phyloP scores from a whole-genome alignment of 306 rosid species.

The Cucumis melo region DNA sequence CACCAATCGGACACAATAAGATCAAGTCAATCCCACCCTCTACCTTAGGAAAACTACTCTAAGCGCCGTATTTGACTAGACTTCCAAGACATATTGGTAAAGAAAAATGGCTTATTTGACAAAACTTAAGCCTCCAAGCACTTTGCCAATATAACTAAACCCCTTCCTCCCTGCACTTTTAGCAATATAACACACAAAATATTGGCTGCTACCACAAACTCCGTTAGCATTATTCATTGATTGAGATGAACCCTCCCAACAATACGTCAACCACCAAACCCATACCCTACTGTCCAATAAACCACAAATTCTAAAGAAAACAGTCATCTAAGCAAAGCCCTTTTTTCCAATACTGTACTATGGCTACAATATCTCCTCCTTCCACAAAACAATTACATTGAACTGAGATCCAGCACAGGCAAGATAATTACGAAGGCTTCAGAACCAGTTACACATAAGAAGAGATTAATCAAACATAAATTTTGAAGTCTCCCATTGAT shows the following conservation, averaged over 20 bases:
- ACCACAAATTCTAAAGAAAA: background rate
- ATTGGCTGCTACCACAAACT: background rate
- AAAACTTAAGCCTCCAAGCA: too few species aligned
- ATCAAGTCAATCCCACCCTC: background rate
- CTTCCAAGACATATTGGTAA: background rate
- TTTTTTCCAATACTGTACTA: background rate
- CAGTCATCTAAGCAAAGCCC: background rate
- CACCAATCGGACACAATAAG: background rate
- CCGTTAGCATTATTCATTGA: too few species aligned
- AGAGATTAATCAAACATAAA: background rate
- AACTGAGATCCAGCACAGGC: background rate
- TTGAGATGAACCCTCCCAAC: background rate
- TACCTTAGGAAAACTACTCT: background rate
- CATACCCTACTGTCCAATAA: background rate
- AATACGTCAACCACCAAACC: background rate
- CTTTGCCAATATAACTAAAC: too few species aligned
- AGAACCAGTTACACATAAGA: conserved; percentile 41
- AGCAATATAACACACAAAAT: background rate
- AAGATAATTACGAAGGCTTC: background rate
- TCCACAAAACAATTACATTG: too few species aligned
- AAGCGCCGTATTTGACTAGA: background rate
- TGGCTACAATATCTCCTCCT: background rate
- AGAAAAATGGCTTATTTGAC: background rate
- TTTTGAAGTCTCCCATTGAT: background rate
- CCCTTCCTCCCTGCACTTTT: too few species aligned